Percentiles rank a stretch among this genome's conserved stretches.
phyloP scores from a whole-genome alignment of 2,329 filamentous ascomycete genomes.

The Claviceps pusilla region DNA sequence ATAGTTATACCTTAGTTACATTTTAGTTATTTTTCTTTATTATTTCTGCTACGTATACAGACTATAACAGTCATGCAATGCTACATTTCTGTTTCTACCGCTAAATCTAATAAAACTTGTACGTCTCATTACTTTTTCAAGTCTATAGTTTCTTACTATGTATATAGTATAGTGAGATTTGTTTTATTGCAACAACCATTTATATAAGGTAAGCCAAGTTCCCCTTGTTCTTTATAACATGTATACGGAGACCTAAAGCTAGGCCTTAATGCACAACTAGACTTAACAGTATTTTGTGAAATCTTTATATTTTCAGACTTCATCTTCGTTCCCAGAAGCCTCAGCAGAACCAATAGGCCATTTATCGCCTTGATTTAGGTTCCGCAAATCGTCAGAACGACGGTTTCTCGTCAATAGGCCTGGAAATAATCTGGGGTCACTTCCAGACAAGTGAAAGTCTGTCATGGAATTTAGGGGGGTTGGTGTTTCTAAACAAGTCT shows the following conservation, averaged over 20 bases:
- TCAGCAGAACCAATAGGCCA: slow-evolving; percentile 10
- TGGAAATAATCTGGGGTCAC: slow-evolving; percentile 57
- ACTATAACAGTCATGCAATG: too few species aligned
- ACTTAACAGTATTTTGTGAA: neutral
- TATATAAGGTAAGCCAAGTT: neutral
- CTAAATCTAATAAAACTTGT: too few species aligned
- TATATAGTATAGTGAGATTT: too few species aligned
- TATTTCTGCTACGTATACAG: too few species aligned
- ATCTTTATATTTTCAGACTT: slow-evolving; percentile 1
- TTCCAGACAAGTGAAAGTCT: slow-evolving; percentile 36
- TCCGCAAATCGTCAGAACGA: slow-evolving; percentile 26
- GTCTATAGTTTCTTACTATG: too few species aligned
- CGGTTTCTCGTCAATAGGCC: slow-evolving; percentile 45
- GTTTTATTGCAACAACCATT: neutral
- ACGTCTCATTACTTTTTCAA: too few species aligned
- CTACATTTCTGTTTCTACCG: too few species aligned
- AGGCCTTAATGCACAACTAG: neutral
- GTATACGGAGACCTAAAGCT: neutral
- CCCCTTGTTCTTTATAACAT: too few species aligned
- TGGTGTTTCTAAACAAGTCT: slow-evolving; percentile 17
- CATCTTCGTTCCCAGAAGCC: slow-evolving; percentile 7
- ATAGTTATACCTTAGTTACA: too few species aligned
- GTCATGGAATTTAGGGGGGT: slow-evolving; percentile 24
- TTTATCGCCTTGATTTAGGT: slow-evolving; percentile 13
- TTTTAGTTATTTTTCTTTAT: too few species aligned